phyloP scores from a whole-genome alignment of 352 stramenopile species.

The Stramenopiles sp. region DNA sequence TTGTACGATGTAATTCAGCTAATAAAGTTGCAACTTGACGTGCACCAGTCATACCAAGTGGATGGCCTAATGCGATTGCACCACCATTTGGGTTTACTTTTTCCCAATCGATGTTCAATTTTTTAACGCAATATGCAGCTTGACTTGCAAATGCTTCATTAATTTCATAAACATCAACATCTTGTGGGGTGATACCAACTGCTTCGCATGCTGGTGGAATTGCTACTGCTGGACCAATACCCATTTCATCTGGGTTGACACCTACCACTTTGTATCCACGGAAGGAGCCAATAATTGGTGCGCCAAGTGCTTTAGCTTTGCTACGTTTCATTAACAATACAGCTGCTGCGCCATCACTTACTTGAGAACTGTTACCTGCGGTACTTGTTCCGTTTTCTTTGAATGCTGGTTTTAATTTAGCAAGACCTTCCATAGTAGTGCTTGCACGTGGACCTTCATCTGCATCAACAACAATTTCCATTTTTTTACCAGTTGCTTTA shows the following conservation, averaged over 20 bases:
- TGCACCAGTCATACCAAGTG: slow-evolving; percentile 36
- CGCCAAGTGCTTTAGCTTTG: slow-evolving; percentile 44
- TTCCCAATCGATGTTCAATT: slow-evolving; percentile 41
- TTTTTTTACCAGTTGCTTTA: slow-evolving; percentile 30
- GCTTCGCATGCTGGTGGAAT: slow-evolving; percentile 34
- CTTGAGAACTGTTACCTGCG: slow-evolving; percentile 54
- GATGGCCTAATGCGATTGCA: slow-evolving; percentile 63
- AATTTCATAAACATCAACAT: slow-evolving; percentile 54
- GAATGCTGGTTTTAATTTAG: slow-evolving; percentile 47
- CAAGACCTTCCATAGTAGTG: slow-evolving; percentile 39
- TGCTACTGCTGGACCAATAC: slow-evolving; percentile 39
- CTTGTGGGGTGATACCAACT: slow-evolving; percentile 24
- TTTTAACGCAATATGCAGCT: slow-evolving; percentile 50
- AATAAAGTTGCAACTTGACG: slow-evolving; percentile 7
- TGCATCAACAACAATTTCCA: slow-evolving; percentile 39
- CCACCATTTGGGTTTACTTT: slow-evolving; percentile 70
- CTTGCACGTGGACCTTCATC: slow-evolving; percentile 43
- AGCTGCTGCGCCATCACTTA: slow-evolving; percentile 60
- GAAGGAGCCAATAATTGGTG: slow-evolving; percentile 54
- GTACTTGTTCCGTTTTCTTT: slow-evolving; percentile 48
- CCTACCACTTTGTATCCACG: slow-evolving; percentile 47
- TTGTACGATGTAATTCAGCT: neutral
- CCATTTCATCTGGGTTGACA: slow-evolving; percentile 43
- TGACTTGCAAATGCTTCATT: slow-evolving; percentile 57
- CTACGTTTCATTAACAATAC: slow-evolving; percentile 56